A percentile compares a stretch with the other conserved stretches of the same genome.
These are phyloP conservation scores for Narthecium ossifragum DNA, from an alignment of 106 monocot species.

Conservation along the genomic window DNA sequence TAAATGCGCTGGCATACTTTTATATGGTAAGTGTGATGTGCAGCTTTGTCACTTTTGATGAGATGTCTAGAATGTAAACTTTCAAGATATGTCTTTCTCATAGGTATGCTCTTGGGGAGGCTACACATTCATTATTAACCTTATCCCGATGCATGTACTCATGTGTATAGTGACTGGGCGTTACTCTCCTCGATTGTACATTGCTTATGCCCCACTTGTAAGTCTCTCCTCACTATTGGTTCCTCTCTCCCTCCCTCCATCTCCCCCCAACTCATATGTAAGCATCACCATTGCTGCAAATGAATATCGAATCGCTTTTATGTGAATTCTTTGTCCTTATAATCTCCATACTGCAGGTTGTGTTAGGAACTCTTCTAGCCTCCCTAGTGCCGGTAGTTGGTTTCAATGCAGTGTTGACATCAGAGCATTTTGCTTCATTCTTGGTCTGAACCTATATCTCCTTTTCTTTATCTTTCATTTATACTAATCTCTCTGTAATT, in stretches of 20 bases:
- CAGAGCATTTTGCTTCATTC: conserved; percentile 99
- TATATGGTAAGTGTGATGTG: conserved; percentile 71
- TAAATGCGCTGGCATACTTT: conserved; percentile 93
- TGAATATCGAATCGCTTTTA: too few relatives aligned
- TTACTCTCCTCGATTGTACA: conserved; percentile 86
- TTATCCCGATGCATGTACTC: conserved; percentile 98
- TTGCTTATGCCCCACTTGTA: conserved; percentile 99
- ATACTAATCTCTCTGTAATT: neutral
- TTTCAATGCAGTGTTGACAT: conserved; percentile 99
- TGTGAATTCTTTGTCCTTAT: neutral
- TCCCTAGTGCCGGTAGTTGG: conserved; percentile 97
- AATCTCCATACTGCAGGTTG: conserved; percentile 46
- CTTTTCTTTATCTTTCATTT: neutral
- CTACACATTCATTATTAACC: conserved; percentile 98
- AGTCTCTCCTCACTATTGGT: too few relatives aligned
- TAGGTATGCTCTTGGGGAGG: conserved; percentile 99
- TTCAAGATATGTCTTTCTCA: conserved; percentile 4
- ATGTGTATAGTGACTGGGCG: conserved; percentile 95
- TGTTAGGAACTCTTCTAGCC: conserved; percentile 89
- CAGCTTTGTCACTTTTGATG: neutral
- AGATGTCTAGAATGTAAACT: neutral
- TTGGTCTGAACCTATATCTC: conserved; percentile 35
- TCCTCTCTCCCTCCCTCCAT: too few relatives aligned
- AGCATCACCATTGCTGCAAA: too few relatives aligned
- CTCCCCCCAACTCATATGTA: too few relatives aligned